A percentile compares a stretch with the other conserved stretches of the same genome.
phyloP scores from a whole-genome alignment of 2,329 filamentous ascomycete genomes.

The Tolypocladium sp. region DNA sequence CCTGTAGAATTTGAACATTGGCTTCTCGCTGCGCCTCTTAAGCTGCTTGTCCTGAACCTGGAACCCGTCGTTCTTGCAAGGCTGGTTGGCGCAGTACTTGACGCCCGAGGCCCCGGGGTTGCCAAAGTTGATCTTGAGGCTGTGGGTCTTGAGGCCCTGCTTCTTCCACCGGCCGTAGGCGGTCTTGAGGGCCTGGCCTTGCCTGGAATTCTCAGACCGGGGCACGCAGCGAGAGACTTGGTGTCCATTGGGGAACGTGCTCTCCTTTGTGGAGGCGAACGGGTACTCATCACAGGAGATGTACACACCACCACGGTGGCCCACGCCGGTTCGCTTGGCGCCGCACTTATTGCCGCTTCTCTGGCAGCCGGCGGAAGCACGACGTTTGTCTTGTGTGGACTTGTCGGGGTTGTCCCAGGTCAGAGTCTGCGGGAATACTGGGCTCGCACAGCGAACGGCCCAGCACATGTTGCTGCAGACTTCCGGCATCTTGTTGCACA shows the following conservation, averaged over 20 bases:
- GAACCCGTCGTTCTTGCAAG: constrained; percentile 10
- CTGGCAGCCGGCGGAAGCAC: constrained; percentile 5
- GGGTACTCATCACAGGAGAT: constrained; percentile 11
- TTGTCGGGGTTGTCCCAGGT: constrained; percentile 6
- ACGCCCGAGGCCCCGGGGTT: constrained; percentile 5
- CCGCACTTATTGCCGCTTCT: constrained; percentile 7
- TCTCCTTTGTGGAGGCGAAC: constrained; percentile 6
- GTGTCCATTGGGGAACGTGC: constrained; percentile 4
- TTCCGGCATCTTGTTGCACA: constrained; percentile 9
- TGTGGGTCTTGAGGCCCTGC: constrained; percentile 1
- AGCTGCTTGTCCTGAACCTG: constrained; percentile 8
- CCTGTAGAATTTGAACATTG: constrained; percentile 9
- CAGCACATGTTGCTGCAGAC: constrained; percentile 15
- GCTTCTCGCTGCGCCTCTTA: constrained; percentile 5
- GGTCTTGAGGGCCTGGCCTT: constrained; percentile 2
- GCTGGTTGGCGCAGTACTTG: constrained; percentile 9
- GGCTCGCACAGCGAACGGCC: constrained; percentile 11
- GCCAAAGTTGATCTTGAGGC: constrained; percentile 8
- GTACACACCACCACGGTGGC: constrained; percentile 5
- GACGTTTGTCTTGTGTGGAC: background rate
- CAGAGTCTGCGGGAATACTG: constrained; percentile 6
- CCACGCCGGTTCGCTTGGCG: constrained; percentile 3
- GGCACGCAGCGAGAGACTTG: constrained; percentile 12
- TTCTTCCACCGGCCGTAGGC: constrained; percentile 3
- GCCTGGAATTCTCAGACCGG: constrained; percentile 3